Evolutionary conservation across 2,329 filamentous ascomycete genomes (phyloP).

Genomic region (Claviceps digitariae): DNA sequence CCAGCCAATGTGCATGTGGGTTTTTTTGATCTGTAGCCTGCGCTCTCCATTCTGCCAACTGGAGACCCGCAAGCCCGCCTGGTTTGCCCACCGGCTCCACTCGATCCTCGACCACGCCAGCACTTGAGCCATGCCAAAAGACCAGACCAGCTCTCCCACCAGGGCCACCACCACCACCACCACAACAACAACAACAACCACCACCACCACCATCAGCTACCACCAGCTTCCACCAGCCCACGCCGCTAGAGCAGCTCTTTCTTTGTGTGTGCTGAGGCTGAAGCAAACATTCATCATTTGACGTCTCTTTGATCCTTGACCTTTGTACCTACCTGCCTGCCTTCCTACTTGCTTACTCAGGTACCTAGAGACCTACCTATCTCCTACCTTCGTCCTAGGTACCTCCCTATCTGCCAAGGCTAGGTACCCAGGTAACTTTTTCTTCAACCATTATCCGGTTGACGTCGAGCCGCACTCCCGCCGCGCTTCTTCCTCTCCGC

Average conservation of each 20-base stretch:
- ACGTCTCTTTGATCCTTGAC: background rate
- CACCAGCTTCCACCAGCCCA: background rate
- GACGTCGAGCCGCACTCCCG: slow-evolving; percentile 4
- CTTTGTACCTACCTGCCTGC: background rate
- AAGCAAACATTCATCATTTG: slow-evolving; percentile 5
- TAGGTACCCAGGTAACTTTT: background rate
- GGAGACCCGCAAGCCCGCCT: slow-evolving; percentile 2
- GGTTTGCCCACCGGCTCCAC: slow-evolving; percentile 4
- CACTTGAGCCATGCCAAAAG: background rate
- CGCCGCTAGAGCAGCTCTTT: slow-evolving; percentile 1
- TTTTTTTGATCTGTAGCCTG: background rate
- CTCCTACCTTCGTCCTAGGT: no score
- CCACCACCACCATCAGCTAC: background rate
- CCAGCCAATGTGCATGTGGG: background rate
- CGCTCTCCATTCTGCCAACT: background rate
- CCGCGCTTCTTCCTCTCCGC: background rate
- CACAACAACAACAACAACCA: background rate
- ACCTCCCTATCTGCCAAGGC: no score
- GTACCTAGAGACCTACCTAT: no score
- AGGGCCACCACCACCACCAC: background rate
- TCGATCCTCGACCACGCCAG: slow-evolving; percentile 2
- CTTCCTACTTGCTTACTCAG: no score
- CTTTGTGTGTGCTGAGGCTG: slow-evolving; percentile 7
- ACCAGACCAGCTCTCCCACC: no score
- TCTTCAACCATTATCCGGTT: slow-evolving; percentile 1